Base-by-base conservation (phyloP, 2,329 filamentous ascomycete species). In the Neofusicoccum parvum region DNA sequence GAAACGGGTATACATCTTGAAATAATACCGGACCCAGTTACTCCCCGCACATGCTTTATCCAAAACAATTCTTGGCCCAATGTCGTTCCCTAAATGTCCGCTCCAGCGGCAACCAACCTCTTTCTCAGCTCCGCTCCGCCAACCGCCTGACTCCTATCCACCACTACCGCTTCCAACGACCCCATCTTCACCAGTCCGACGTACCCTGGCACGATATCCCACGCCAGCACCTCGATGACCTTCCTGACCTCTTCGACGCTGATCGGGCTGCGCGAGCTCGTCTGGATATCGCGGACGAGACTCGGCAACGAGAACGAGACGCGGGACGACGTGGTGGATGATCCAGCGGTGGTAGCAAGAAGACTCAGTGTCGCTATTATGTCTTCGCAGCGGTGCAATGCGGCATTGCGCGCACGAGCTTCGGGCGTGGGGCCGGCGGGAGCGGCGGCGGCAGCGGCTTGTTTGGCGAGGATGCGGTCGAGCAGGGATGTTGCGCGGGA, bases 381-480 rank as follows among this genome's bases (percentile, higher is more conserved):
- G 43, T 83, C 81, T 66, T 81, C 78, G 3, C 81, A 73, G 15
- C 81, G 78, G 63, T 83, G 80, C 0, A 84, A 76, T 2, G 82
- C 82, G 0, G 81, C 77, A 58, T 71, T 74, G n/a, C 81, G 81
- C 46, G 80, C 78, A 4, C 80, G 74, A 58, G 83, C 76, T 12
- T 78, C 77, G 34, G 77, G 74, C 0, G 79, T 77, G 0, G 80
- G 80, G 0, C 79, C 75, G 1, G 73, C 69, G 1, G 80, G 77
- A 1, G 76, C 73, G 20, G 71, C 69, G 34, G 78, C 75, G 5
- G 76, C 74, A 27, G 75, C 69, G 32, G 76, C 75, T 70, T 84
- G 81, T 70, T 84, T 85, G 20, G 82, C 82, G 14, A 82, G 79
- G 56, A 85, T 82, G 64, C 82, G 81, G 62, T 83, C 81, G 46